A percentile compares a stretch with the other conserved stretches of the same genome.
These are phyloP conservation scores for Ganoderma leucocontextum DNA, from an alignment of 1,284 basidiomycete genomes.

Conservation along the genomic window DNA sequence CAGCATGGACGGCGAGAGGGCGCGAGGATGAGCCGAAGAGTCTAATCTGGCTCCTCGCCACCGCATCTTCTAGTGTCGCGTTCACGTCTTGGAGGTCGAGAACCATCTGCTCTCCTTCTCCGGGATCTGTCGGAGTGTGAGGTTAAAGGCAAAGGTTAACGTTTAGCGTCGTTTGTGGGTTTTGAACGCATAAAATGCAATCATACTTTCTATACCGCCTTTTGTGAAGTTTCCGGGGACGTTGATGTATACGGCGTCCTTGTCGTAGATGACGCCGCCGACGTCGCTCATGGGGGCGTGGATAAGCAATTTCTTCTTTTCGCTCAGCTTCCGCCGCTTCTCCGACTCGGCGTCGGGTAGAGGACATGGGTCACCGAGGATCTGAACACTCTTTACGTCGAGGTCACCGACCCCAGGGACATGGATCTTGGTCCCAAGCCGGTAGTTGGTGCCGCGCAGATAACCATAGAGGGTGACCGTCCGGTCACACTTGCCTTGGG, in stretches of 20 bases:
- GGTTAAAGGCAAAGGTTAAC: slow-evolving; percentile 1
- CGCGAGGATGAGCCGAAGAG: slow-evolving; percentile 82
- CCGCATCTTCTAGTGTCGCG: slow-evolving; percentile 85
- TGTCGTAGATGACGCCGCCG: slow-evolving; percentile 97
- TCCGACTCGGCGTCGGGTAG: slow-evolving; percentile 93
- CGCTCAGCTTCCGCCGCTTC: slow-evolving; percentile 91
- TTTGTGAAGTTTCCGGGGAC: slow-evolving; percentile 94
- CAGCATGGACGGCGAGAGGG: slow-evolving; percentile 47
- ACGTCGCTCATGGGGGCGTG: slow-evolving; percentile 99
- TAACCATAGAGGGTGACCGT: slow-evolving; percentile 96
- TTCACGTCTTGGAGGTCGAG: slow-evolving; percentile 93
- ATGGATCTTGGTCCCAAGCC: slow-evolving; percentile 87
- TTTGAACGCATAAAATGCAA: neutral
- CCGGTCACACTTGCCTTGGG: slow-evolving; percentile 89
- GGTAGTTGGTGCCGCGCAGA: slow-evolving; percentile 90
- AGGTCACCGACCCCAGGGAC: slow-evolving; percentile 95
- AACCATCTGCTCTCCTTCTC: slow-evolving; percentile 98
- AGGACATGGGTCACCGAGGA: slow-evolving; percentile 93
- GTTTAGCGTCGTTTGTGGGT: neutral
- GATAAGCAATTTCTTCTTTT: slow-evolving; percentile 92
- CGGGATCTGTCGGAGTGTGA: slow-evolving; percentile 46
- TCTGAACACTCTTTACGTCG: slow-evolving; percentile 76
- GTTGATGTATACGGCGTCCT: slow-evolving; percentile 98
- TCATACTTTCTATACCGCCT: slow-evolving; percentile 66
- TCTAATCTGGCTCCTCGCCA: slow-evolving; percentile 85